Evolutionary conservation across 305 asterid genomes (phyloP).

Genomic region (Andrographis paniculata): DNA sequence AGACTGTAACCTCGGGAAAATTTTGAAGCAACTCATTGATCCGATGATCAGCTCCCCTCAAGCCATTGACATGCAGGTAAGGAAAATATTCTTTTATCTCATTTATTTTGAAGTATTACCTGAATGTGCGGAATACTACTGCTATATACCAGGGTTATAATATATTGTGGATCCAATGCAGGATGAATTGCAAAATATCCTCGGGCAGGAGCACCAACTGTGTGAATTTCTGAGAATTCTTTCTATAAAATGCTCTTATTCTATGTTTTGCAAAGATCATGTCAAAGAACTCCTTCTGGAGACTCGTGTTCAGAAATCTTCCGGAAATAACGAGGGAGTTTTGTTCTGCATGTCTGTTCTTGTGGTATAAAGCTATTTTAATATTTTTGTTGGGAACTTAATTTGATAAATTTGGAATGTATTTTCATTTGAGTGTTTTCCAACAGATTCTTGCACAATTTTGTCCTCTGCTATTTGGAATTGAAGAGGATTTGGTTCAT

Average conservation of each 20-base stretch:
- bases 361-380: slow-evolving; percentile 52
- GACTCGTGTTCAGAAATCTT: slow-evolving; percentile 65
- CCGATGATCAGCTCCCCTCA: slow-evolving; percentile 53
- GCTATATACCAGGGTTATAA: slow-evolving; percentile 18
- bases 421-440: slow-evolving; percentile 18
- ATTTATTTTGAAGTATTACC: slow-evolving; percentile 17
- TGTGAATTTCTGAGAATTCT: slow-evolving; percentile 69
- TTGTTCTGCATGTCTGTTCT: slow-evolving; percentile 92
- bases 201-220: slow-evolving; percentile 77
- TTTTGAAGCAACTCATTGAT: slow-evolving; percentile 55
- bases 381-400: too few relatives aligned
- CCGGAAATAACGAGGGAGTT: slow-evolving; percentile 59
- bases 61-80: slow-evolving; percentile 66
- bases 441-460: slow-evolving; percentile 89
- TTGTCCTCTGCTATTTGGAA: slow-evolving; percentile 82
- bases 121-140: slow-evolving; percentile 11
- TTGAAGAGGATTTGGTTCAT: slow-evolving; percentile 78
- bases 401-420: neutral
- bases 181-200: slow-evolving; percentile 62
- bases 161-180: slow-evolving; percentile 30
- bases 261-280: slow-evolving; percentile 85
- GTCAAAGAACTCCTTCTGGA: slow-evolving; percentile 73
- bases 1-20: slow-evolving; percentile 75
- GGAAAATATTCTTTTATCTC: too few relatives aligned
- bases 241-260: slow-evolving; percentile 78